A percentile compares a stretch with the other conserved stretches of the same genome.
phyloP scores from a whole-genome alignment of 2,329 filamentous ascomycete species.

The Mollisiaceae sp. region DNA sequence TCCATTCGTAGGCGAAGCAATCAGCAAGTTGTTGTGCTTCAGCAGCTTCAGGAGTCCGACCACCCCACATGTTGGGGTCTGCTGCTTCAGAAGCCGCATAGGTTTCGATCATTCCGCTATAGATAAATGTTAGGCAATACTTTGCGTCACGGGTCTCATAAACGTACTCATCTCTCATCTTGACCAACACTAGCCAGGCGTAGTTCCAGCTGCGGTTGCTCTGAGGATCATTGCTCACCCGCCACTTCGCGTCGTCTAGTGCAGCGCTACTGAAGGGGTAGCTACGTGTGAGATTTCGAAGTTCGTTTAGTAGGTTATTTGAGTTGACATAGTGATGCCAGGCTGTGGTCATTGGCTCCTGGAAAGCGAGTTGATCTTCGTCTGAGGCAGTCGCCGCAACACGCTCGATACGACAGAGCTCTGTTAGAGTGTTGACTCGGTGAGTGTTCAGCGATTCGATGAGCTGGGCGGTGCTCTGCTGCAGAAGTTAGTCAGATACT shows the following conservation, averaged over 20 bases:
- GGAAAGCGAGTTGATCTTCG: conserved; percentile 63
- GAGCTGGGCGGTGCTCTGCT: conserved; percentile 51
- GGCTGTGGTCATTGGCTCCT: conserved; percentile 69
- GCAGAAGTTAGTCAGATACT: conserved; percentile 21
- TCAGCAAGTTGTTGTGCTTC: conserved; percentile 63
- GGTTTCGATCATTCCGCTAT: conserved; percentile 62
- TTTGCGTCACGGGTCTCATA: background rate
- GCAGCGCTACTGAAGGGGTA: conserved; percentile 72
- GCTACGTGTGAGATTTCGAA: conserved; percentile 68
- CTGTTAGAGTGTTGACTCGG: conserved; percentile 74
- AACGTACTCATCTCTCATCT: conserved; percentile 68
- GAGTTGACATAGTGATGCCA: conserved; percentile 76
- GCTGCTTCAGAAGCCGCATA: conserved; percentile 66
- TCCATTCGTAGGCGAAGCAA: conserved; percentile 72
- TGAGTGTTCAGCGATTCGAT: conserved; percentile 68
- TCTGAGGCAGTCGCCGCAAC: conserved; percentile 63
- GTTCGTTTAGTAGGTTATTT: conserved; percentile 71
- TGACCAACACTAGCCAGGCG: conserved; percentile 72
- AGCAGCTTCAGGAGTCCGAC: conserved; percentile 57
- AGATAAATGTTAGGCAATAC: conserved; percentile 13
- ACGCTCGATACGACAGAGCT: conserved; percentile 73
- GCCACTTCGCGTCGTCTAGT: conserved; percentile 66
- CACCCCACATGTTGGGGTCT: conserved; percentile 74
- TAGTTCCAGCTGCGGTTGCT: conserved; percentile 78
- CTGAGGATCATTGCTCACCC: conserved; percentile 66